Evolutionary conservation across 139 green algal genomes (phyloP).

Genomic region (Chlamydomonas eustigma): DNA sequence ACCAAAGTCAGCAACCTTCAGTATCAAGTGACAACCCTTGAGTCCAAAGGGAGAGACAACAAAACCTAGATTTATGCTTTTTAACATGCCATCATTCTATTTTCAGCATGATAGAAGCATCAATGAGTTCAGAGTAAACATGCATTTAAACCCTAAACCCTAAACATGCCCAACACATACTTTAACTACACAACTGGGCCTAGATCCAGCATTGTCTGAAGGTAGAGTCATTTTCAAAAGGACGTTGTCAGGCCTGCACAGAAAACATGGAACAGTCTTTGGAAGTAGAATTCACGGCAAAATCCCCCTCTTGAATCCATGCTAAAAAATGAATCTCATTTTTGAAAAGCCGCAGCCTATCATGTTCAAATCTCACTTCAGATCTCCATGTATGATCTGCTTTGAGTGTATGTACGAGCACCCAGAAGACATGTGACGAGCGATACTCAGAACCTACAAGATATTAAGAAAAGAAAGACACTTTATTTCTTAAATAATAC

Average conservation of each 20-base stretch:
- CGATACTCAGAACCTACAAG: conserved; percentile 8
- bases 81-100: too few species aligned
- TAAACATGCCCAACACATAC: not conserved
- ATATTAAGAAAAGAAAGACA: not conserved
- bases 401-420: conserved; percentile 22
- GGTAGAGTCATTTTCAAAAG: conserved; percentile 9
- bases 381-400: conserved; percentile 24
- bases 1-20: conserved; percentile 47
- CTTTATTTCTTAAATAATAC: too few species aligned
- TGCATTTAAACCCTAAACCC: not conserved
- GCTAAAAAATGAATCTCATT: too few species aligned
- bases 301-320: too few species aligned
- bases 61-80: too few species aligned
- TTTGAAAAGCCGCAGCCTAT: too few species aligned
- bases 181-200: not conserved
- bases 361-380: conserved; percentile 11
- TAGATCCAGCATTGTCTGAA: not conserved
- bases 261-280: too few species aligned
- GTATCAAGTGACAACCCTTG: not conserved
- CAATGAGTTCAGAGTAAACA: too few species aligned
- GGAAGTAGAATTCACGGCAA: too few species aligned
- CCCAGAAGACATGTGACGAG: conserved; percentile 25
- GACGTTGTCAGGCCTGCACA: conserved; percentile 44
- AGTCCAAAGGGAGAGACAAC: too few species aligned
- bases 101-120: too few species aligned